Base-by-base conservation (phyloP, 2,329 filamentous ascomycete genomes). In the Hymenoscyphus salicellus region DNA sequence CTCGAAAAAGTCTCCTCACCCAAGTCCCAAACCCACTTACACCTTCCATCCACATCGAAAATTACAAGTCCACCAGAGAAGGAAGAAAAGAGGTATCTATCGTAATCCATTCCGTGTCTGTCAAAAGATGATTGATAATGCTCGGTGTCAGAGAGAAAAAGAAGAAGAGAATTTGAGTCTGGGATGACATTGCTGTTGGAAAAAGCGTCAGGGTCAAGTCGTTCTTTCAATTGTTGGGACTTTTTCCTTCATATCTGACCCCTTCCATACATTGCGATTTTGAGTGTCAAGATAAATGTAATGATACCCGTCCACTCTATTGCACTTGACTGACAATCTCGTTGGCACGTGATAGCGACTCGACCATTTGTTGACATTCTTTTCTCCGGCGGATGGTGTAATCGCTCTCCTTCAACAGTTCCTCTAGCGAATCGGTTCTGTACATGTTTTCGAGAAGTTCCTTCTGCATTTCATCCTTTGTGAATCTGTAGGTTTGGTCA, bases 301-400 rank as follows among this genome's bases (percentile, higher is more conserved):
- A 49, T 23, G 20, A 52, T 52, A 52, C 20, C 10, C 20, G 11
- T 52, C 20, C 46, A 14, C 46, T 52, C 66, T 76, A 77, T 71
- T 76, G 75, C 38, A 89, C 87, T 77, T 89, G 86, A 79, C 92
- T 93, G 77, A 99, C 95, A 80, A 99, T 98, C 83, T 99, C 95
- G 78, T 89, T 95, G 64, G 95, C 95, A 78, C 91, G 90, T 72
- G 84, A 81, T 75, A 99, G 83, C 63, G 91, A 96, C 79, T 99
- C 95, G 60, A 99, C 95, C 95, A 99, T 99, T 80, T 97, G 93
- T 80, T 96, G 93, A 80, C 95, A 99, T 79, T 99, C 95, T 84
- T 99, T 99, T 78, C 95, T 86, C 78, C 95, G 86, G 74, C 94
- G 88, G 74, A 96, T 85, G 3, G 95, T 99, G 83, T 97, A 98